Base-by-base conservation (phyloP, 2,329 filamentous ascomycete genomes). In the Aspergillus amoenus region DNA sequence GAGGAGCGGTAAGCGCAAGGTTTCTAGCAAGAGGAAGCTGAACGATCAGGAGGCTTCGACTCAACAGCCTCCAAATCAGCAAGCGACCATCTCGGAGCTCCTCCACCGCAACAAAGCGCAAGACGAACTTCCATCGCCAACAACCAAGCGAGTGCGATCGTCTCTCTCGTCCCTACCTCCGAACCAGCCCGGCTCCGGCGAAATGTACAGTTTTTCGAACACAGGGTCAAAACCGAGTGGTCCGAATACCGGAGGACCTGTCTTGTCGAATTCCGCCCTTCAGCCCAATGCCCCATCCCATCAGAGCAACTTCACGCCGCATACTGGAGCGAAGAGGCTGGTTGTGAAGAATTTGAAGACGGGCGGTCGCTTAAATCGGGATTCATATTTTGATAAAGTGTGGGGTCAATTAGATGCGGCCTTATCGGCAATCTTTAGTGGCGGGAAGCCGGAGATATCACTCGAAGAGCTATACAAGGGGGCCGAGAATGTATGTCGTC, bases 291-390 rank as follows among this genome's bases (percentile, higher is more conserved):
- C 66, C 65, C 55, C 68, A 8, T 61, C 69, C 40, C 73, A 70
- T 18, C 71, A 73, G 47, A 73, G 72, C 53, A 78, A 79, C 50
- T 90, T 93, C 69, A 89, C 88, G 64, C 87, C 91, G 12, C 86
- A 90, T 67, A 81, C 82, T 11, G 92, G 91, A 32, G 87, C 91
- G 18, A 93, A 89, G 80, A 93, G 89, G 75, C 83, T 99, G 45
- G 84, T 93, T n/a, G 90, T 99, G 67, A 96, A 96, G 83, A 97
- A 97, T 71, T 82, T 97, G 62, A 86, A 88, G 58, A 82, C 84
- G 1, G 81, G 81, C 17, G 77, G 83, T n/a, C 81, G 82, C 57
- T 80, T 84, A 54, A 85, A 91, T 65, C 84, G 89, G 18, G 86
- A 89, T 61, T 82, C 85, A 61, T 97, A 96, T 77, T 91, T 96